Conservation (phyloP, 2,329 filamentous ascomycete species). For the Aureobasidium sp. region DNA sequence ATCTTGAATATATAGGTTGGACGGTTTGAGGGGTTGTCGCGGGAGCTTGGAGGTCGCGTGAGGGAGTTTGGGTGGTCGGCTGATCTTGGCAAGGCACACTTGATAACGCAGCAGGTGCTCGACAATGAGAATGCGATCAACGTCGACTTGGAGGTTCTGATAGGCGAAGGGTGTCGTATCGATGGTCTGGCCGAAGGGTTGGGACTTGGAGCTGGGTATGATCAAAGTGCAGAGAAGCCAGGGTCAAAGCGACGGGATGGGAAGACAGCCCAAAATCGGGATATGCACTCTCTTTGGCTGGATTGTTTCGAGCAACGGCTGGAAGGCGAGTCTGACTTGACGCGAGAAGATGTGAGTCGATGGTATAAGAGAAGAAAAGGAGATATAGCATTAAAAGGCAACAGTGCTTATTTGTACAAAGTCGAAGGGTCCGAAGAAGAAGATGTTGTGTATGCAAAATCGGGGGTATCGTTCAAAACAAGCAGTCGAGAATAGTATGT, state of each 20-base stretch:
- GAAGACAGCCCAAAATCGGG: not conserved
- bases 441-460: not conserved
- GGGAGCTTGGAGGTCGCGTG: not conserved
- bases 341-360: not conserved
- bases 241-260: not conserved
- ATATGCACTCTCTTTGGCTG: not conserved
- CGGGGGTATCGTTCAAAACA: conserved; percentile 9
- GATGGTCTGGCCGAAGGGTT: not conserved
- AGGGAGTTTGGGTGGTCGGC: not conserved
- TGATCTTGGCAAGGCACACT: not conserved
- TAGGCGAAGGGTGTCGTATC: not conserved
- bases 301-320: too few relatives aligned
- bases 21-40: not conserved
- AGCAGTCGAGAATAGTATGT: not conserved
- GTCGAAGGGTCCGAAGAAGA: not conserved
- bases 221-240: not conserved
- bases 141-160: too few relatives aligned
- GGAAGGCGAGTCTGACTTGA: not conserved
- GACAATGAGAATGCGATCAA: not conserved
- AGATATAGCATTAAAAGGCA: not conserved
- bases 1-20: not conserved
- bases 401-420: not conserved
- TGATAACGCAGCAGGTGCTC: not conserved
- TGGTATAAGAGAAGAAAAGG: not conserved
- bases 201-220: not conserved